Evolutionary conservation across 2,329 filamentous ascomycete genomes (phyloP).

Genomic region (Fusarium sulawesiense): DNA sequence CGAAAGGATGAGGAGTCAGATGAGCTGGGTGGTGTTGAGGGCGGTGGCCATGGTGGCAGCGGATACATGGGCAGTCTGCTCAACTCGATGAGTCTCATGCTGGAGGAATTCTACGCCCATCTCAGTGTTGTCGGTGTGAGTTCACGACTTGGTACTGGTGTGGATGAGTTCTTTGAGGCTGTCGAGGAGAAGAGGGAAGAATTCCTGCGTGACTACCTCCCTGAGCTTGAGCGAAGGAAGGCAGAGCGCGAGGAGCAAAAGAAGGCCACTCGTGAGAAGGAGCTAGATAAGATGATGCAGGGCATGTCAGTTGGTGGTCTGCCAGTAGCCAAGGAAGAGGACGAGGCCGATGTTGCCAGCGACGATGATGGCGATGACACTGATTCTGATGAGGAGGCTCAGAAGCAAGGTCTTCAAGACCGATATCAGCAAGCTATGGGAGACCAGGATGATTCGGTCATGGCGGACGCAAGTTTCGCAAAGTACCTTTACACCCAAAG

Average conservation of each 20-base stretch:
- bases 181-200: conserved; percentile 89
- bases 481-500: conserved; percentile 66
- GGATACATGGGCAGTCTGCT: conserved; percentile 97
- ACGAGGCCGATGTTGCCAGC: conserved; percentile 64
- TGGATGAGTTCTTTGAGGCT: conserved; percentile 93
- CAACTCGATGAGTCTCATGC: conserved; percentile 97
- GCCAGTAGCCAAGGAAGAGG: conserved; percentile 55
- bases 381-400: conserved; percentile 68
- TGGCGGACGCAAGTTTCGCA: conserved; percentile 70
- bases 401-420: conserved; percentile 75
- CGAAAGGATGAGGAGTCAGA: conserved; percentile 82
- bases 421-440: conserved; percentile 82
- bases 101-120: conserved; percentile 97
- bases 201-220: conserved; percentile 90
- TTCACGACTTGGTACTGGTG: conserved; percentile 89
- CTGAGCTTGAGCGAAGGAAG: conserved; percentile 84
- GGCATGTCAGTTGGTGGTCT: conserved; percentile 74
- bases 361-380: conserved; percentile 67
- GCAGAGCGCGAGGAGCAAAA: conserved; percentile 82
- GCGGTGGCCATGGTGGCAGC: conserved; percentile 75
- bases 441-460: conserved; percentile 63
- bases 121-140: conserved; percentile 93
- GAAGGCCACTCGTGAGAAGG: conserved; percentile 76
- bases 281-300: conserved; percentile 93
- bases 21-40: conserved; percentile 78